A percentile compares a stretch with the other conserved stretches of the same genome.
These are phyloP conservation scores for Penicillium sp. DNA, from an alignment of 2,329 filamentous ascomycete genomes.

Conservation along the genomic window DNA sequence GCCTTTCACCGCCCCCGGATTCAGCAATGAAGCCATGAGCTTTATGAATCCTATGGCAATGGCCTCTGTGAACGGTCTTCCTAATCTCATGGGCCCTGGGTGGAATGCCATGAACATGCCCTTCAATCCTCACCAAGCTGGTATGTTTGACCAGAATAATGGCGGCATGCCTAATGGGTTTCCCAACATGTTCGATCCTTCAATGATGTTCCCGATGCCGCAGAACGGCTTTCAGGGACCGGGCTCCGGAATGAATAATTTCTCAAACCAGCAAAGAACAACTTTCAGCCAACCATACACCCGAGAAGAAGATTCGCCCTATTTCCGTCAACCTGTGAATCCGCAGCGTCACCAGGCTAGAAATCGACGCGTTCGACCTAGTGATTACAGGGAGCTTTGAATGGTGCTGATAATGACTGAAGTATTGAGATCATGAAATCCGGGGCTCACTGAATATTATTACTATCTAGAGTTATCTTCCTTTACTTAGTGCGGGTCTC, in stretches of 20 bases:
- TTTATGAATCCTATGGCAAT: conserved; percentile 44
- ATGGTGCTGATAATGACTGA: background rate
- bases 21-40: conserved; percentile 31
- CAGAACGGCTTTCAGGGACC: conserved; percentile 30
- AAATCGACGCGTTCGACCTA: conserved; percentile 73
- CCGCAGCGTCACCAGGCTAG: conserved; percentile 84
- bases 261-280: conserved; percentile 58
- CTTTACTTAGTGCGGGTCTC: background rate
- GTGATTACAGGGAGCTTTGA: conserved; percentile 82
- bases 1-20: conserved; percentile 36
- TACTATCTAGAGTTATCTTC: conserved; percentile 8
- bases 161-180: conserved; percentile 34
- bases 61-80: conserved; percentile 30
- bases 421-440: background rate
- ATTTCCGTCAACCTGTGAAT: conserved; percentile 94
- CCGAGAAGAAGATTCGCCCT: conserved; percentile 78
- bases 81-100: conserved; percentile 32
- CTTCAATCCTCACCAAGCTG: conserved; percentile 35
- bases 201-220: conserved; percentile 40
- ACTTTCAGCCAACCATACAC: conserved; percentile 52
- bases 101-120: conserved; percentile 48
- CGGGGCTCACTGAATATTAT: conserved; percentile 2
- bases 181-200: conserved; percentile 36
- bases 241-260: conserved; percentile 40
- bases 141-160: conserved; percentile 36